A percentile compares a stretch with the other conserved stretches of the same genome.
phyloP scores from a whole-genome alignment of 192 early-diverging fungal species.

The Gamsiella multidivaricata region DNA sequence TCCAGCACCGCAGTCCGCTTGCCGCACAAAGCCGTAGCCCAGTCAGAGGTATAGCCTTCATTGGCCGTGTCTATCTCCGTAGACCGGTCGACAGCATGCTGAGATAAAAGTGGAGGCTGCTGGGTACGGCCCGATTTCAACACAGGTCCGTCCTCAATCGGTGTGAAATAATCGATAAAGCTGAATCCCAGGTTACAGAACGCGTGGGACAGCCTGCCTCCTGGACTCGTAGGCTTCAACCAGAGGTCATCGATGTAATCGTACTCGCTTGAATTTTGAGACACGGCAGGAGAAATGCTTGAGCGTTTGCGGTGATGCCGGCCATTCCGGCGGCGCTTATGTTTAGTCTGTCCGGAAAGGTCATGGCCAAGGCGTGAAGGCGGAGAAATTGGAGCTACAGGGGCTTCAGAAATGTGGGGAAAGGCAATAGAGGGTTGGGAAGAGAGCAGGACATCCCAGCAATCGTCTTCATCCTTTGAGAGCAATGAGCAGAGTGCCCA shows the following conservation, averaged over 20 bases:
- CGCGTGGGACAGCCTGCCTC: constrained; percentile 20
- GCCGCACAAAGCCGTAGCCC: constrained; percentile 16
- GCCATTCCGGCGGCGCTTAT: background rate
- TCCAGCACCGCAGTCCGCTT: constrained; percentile 25
- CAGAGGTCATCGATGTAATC: background rate
- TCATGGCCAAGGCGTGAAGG: background rate
- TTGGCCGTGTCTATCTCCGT: background rate
- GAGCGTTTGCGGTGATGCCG: background rate
- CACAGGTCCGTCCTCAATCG: background rate
- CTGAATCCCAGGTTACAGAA: constrained; percentile 35
- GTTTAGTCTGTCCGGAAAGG: background rate
- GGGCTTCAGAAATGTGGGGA: background rate
- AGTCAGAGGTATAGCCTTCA: background rate
- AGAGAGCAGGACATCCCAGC: constrained; percentile 29
- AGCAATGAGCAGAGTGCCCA: constrained; percentile 27
- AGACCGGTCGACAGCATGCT: background rate
- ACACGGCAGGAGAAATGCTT: background rate
- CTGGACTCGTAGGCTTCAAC: constrained; percentile 7
- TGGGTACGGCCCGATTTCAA: too few species aligned
- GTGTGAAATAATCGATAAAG: constrained; percentile 25
- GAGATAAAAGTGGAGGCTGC: background rate
- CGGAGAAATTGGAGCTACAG: background rate
- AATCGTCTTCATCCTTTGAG: constrained; percentile 31
- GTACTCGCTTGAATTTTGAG: background rate
- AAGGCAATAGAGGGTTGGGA: background rate